Evolutionary conservation across 352 stramenopile genomes (phyloP), one percentile per base, ranked within the genome.

Genomic region (Peronosclerospora sorghi): DNA sequence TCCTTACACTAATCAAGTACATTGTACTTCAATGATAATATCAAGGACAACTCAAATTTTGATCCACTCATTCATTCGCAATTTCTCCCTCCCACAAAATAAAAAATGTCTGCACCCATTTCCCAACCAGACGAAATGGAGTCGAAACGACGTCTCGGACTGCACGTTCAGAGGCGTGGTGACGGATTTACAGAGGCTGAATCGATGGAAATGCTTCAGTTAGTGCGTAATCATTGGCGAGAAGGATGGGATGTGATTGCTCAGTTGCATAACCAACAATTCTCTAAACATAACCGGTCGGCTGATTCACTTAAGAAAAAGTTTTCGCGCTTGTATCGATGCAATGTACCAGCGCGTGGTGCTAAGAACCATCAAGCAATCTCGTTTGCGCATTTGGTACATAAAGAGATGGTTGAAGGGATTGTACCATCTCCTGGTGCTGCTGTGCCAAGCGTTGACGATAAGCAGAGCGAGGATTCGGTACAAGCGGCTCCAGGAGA

Each of bases 281-380:
- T 63, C 14, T 50, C 58, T 34, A 59, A 62, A 20, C 51, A 67
- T 35, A 62, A 51, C 40, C 62, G 62, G 26, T 63, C 62, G 13
- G 54, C 54, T 35, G 62, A 72, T 18, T 72, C 62, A 21, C 62
- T 72, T 35, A 67, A 67, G 38, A 67, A 67, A 41, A 72, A 72
- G 45, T 72, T 68, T 23, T 62, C 57, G 4, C 51, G 59, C 5
- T 39, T 72, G 14, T 65, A 67, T 30, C 59, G 62, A 20, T 41
- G 47, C 6, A 62, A 46, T 12, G 43, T 63, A 17, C 43, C 58
- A 15, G 38, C 48, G n/a, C 62, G 51, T n/a, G 58, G 58, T 4
- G 54, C 50, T 28, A 68, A 68, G 46, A 68, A 68, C 32, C 45
- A 68, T 23, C 44, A 62, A 32, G 58, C 51, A 8, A 61, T 68